These are phyloP conservation scores for Vitis hybrid DNA, from an alignment of 177 flowering plant genomes.

Conservation along the genomic window DNA sequence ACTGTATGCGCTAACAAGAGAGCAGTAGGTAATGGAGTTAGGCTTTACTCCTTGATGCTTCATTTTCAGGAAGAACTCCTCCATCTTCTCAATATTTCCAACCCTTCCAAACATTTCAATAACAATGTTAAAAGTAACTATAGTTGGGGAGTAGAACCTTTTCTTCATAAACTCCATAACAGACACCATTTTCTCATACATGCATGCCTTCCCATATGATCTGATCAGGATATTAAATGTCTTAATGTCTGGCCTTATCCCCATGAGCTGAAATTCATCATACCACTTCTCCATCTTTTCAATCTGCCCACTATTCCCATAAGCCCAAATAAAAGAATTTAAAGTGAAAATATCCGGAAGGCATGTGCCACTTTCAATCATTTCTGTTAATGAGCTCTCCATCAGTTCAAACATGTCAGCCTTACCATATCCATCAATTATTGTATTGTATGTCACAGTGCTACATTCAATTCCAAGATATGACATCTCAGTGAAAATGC, in stretches of 20 bases:
- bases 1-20: constrained; percentile 70
- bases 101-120: constrained; percentile 70
- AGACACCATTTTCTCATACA: constrained; percentile 62
- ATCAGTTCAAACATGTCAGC: constrained; percentile 70
- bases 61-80: constrained; percentile 63
- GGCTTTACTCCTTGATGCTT: constrained; percentile 86
- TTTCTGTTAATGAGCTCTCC: constrained; percentile 61
- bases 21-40: constrained; percentile 74
- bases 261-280: constrained; percentile 83
- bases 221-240: constrained; percentile 80
- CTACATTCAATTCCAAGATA: constrained; percentile 58
- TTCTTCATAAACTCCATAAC: constrained; percentile 75
- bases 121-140: constrained; percentile 67
- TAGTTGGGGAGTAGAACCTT: constrained; percentile 63
- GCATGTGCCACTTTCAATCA: constrained; percentile 65
- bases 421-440: constrained; percentile 93
- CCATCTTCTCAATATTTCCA: constrained; percentile 70
- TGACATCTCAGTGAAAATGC: constrained; percentile 67
- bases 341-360: constrained; percentile 76
- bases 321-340: constrained; percentile 75
- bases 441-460: constrained; percentile 69
- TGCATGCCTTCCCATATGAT: constrained; percentile 75
- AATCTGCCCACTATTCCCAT: constrained; percentile 66
- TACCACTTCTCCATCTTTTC: constrained; percentile 86
- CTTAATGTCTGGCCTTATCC: constrained; percentile 59